phyloP scores from a whole-genome alignment of 352 stramenopile genomes.

The Pythium phragmiticola region DNA sequence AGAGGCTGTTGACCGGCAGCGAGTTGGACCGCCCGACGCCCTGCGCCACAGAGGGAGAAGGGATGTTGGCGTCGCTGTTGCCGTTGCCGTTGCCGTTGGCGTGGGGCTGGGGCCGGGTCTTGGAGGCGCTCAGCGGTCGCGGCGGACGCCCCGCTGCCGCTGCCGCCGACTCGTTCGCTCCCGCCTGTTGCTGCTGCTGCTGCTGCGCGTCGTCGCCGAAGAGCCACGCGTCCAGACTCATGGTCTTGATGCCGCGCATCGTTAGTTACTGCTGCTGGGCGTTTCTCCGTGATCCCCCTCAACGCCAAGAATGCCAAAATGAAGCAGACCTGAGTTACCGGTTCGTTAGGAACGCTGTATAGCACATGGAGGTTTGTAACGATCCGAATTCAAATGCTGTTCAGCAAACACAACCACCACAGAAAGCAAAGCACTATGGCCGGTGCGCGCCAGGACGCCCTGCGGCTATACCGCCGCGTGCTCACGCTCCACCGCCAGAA shows the following conservation, averaged over 20 bases:
- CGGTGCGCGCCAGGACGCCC: conserved; percentile 37
- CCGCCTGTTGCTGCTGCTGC: conserved; percentile 1
- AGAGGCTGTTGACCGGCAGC: conserved; percentile 32
- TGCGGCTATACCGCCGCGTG: conserved; percentile 78
- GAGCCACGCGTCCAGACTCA: conserved; percentile 80
- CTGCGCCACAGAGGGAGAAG: background rate
- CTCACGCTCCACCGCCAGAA: conserved; percentile 75
- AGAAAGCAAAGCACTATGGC: conserved; percentile 24
- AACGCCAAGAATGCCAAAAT: background rate
- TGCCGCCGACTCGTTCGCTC: conserved; percentile 1
- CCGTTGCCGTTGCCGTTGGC: conserved; percentile 3
- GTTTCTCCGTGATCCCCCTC: background rate
- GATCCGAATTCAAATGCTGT: conserved; percentile 5
- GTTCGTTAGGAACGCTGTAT: conserved; percentile 6
- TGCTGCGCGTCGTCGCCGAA: conserved; percentile 60
- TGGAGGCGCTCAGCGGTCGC: conserved; percentile 12
- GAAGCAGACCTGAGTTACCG: conserved; percentile 16
- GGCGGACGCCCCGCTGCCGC: background rate
- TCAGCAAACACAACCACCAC: background rate
- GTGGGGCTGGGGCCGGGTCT: conserved; percentile 6
- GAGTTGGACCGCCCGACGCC: conserved; percentile 30
- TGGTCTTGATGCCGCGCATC: conserved; percentile 57
- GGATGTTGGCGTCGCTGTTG: background rate
- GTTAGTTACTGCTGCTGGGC: background rate
- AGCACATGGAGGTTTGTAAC: conserved; percentile 18